These are phyloP conservation scores for Sporothrix curviconia DNA, from an alignment of 2,329 filamentous ascomycete genomes.

Conservation along the genomic window DNA sequence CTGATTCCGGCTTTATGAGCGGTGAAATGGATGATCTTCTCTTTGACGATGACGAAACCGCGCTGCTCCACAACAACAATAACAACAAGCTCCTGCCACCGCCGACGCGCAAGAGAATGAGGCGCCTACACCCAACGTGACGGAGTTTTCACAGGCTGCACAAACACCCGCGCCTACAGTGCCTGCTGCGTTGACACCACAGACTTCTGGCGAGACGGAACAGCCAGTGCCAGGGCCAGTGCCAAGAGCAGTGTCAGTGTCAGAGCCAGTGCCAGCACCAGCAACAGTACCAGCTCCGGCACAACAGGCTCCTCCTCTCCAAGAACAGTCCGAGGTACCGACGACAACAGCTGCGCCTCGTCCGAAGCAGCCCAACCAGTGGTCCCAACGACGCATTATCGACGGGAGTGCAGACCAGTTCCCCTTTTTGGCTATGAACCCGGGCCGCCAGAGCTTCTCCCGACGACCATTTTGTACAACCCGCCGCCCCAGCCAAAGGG, in stretches of 20 bases:
- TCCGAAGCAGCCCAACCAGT: slow-evolving; percentile 23
- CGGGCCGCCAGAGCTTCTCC: slow-evolving; percentile 39
- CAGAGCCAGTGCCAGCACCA: too few relatives aligned
- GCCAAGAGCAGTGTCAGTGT: too few relatives aligned
- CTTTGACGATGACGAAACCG: slow-evolving; percentile 52
- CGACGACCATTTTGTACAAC: slow-evolving; percentile 38
- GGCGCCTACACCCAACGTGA: slow-evolving; percentile 10
- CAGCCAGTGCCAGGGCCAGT: too few relatives aligned
- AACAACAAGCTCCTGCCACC: slow-evolving; percentile 11
- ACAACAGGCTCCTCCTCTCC: too few relatives aligned
- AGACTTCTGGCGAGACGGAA: too few relatives aligned
- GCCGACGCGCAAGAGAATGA: slow-evolving; percentile 2
- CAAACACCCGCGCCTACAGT: background rate
- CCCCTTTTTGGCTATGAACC: slow-evolving; percentile 36
- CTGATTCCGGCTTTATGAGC: slow-evolving; percentile 81
- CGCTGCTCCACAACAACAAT: slow-evolving; percentile 23
- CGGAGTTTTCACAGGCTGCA: slow-evolving; percentile 7
- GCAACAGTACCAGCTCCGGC: background rate
- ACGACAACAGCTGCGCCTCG: background rate
- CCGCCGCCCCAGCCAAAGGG: slow-evolving; percentile 23
- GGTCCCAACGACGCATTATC: slow-evolving; percentile 18
- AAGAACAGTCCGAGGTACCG: background rate
- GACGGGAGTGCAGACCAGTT: slow-evolving; percentile 24
- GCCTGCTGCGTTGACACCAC: background rate
- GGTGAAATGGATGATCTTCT: slow-evolving; percentile 61